Evolutionary conservation across 2,329 filamentous ascomycete species (phyloP).

Genomic region (Lasiodiplodia sp.): DNA sequence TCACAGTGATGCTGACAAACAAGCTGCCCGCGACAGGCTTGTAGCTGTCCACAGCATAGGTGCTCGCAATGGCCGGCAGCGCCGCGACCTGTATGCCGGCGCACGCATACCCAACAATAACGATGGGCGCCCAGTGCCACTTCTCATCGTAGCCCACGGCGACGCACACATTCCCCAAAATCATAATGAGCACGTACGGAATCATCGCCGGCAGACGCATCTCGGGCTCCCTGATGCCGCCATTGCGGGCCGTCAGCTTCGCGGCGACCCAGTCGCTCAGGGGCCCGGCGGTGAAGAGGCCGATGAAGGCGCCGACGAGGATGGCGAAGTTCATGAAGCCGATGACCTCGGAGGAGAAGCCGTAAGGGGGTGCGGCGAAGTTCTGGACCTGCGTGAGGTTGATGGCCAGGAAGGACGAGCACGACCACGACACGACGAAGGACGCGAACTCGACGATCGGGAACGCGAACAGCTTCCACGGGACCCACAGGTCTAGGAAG

Average conservation of each 20-base stretch:
- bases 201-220: conserved; percentile 66
- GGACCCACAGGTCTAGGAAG: conserved; percentile 64
- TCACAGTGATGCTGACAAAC: conserved; percentile 68
- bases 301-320: conserved; percentile 61
- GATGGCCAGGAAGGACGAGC: conserved; percentile 64
- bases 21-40: conserved; percentile 68
- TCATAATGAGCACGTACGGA: conserved; percentile 64
- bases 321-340: conserved; percentile 67
- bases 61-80: conserved; percentile 65
- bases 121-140: conserved; percentile 64
- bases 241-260: conserved; percentile 59
- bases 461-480: conserved; percentile 68
- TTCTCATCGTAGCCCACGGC: conserved; percentile 61
- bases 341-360: conserved; percentile 58
- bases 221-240: conserved; percentile 64
- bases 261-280: conserved; percentile 66
- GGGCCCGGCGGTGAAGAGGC: conserved; percentile 62
- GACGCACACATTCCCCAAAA: conserved; percentile 65
- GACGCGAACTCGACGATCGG: conserved; percentile 69
- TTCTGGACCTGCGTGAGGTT: conserved; percentile 67
- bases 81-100: conserved; percentile 67
- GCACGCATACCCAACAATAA: conserved; percentile 65
- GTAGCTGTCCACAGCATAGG: conserved; percentile 69
- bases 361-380: conserved; percentile 64
- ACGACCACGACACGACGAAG: conserved; percentile 68